Evolutionary conservation across 2,329 filamentous ascomycete species (phyloP), one percentile per base, ranked within the genome.

Genomic region (Thelonectria blattea): DNA sequence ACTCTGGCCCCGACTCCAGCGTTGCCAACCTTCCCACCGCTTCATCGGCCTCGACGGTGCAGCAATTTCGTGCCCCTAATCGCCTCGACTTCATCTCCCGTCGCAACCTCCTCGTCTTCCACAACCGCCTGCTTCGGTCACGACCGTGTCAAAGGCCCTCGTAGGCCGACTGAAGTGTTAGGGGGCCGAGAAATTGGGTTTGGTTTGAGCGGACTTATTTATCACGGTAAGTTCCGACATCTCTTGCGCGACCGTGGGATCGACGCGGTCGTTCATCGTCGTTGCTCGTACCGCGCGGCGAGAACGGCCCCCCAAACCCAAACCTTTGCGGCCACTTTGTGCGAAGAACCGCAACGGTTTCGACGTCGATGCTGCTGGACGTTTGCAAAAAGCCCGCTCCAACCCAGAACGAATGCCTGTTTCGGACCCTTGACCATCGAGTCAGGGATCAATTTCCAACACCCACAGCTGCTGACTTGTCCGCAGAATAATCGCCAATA

Each of bases 141-240:
- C 56, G 58, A 63, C 52, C 45, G 47, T 51, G 62, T 55, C 55
- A 43, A 41, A 61, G 66, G 66, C 68, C 71, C 70, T 59, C 46
- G 59, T 62, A 62, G 70, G 72, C 67, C 67, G 58, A 69, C 56
- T 61, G 57, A 66, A 72, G 68, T 62, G 60, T 65, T 63, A 64
- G 66, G 71, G 67, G 68, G 62, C 64, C 62, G 68, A 63, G 66
- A 58, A 67, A 62, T 60, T 55, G 64, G 63, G 63, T 59, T 37
- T 65, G 62, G 59, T 58, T 65, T 63, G 60, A 58, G 63, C 62
- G 63, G 62, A 58, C 61, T 58, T 56, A 61, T 53, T 65, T 37
- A 65, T 60, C 52, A 52, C 67, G 50, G 72, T 73, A 63, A 74
- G 71, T 70, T 62, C 54, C 41, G 17, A 42, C 34, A 49, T 58